Base-by-base conservation (phyloP, 2,329 filamentous ascomycete species). In the Exophiala mesophila region DNA sequence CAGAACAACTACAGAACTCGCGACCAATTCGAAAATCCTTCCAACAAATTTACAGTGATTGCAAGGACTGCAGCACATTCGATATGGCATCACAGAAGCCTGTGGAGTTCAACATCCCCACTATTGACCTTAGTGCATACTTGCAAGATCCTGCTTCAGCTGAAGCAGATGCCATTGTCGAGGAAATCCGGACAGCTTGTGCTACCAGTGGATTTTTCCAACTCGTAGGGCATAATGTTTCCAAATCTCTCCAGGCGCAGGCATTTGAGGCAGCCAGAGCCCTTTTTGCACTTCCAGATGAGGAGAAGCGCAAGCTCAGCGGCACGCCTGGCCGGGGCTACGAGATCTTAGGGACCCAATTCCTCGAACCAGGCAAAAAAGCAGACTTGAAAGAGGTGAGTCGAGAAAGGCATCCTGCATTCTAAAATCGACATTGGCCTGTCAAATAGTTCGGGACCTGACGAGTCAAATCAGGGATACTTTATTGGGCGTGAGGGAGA, bases 151-250 rank as follows among this genome's bases (percentile, higher is more conserved):
- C 50, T 3, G 20, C 41, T 17, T 47, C 44, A 7, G n/a, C 48
- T 7, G 51, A 41, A 10, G 52, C 50, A n/a, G 44, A 53, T 6
- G 30, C 39, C 5, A 47, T 50, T 2, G 57, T 68, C 3, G 44
- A 60, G 0, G 59, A 67, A 33, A 60, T 73, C 21, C 61, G 67
- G 4, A 51, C 59, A 20, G 67, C 68, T 36, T 73, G 70, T 48
- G 57, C 64, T 13, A 66, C 60, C 51, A 73, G 62, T 23, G 73
- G 74, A 3, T 77, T 77, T 58, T 76, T 77, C 59, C 72, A 75
- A 51, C 65, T 78, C 36, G 62, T 63, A 5, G 68, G 69, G 5
- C 73, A 77, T 52, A 60, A 65, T 3, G 63, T 78, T 3, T 56
- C 68, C 1, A 46, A 60, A 4, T 44, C 53, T 3, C 56, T 71